Conservation (phyloP, 2,329 filamentous ascomycete species). For the Aspergillus sp. region DNA sequence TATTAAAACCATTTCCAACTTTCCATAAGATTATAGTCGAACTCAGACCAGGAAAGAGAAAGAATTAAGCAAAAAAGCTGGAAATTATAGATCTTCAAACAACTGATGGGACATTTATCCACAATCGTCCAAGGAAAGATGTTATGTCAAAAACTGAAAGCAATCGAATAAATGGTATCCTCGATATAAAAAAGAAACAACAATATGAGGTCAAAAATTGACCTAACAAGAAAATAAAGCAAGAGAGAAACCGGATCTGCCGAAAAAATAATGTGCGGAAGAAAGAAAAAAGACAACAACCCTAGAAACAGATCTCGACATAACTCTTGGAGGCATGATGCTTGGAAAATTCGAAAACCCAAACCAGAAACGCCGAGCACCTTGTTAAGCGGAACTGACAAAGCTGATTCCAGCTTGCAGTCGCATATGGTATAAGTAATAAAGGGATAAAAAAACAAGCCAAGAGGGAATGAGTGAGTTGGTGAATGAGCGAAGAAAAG, state of each 20-base stretch:
- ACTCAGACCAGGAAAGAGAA: neutral
- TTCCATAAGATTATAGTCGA: neutral
- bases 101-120: constrained; percentile 1
- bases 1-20: neutral
- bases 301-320: constrained; percentile 11
- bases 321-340: constrained; percentile 9
- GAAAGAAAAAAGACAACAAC: constrained; percentile 6
- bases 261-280: constrained; percentile 8
- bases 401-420: constrained; percentile 5
- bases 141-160: constrained; percentile 13
- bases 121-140: constrained; percentile 14
- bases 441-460: neutral
- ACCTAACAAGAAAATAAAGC: neutral
- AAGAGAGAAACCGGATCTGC: constrained; percentile 5
- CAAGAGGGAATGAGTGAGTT: neutral
- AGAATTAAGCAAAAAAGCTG: neutral
- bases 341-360: constrained; percentile 6
- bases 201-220: constrained; percentile 8
- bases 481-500: neutral
- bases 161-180: constrained; percentile 20
- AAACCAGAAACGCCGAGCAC: constrained; percentile 12
- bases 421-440: constrained; percentile 3
- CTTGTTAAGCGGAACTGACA: neutral
- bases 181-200: constrained; percentile 14
- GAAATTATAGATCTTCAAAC: constrained; percentile 4